A percentile compares a stretch with the other conserved stretches of the same genome.
phyloP scores from a whole-genome alignment of 192 early-diverging fungal species.

The Linnemannia hyalina region DNA sequence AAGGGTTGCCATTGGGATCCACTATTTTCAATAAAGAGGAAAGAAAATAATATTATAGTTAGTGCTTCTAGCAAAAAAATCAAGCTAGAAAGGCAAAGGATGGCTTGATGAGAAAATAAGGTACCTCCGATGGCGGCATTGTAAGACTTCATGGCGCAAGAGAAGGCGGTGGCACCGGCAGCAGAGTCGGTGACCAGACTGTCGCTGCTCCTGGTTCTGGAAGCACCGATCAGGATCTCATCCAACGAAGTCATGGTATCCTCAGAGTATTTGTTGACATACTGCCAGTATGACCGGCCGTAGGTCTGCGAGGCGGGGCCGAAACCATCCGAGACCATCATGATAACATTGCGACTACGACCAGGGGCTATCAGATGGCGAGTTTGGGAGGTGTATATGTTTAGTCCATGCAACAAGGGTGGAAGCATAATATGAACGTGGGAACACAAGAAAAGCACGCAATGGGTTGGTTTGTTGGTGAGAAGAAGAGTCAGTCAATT shows the following conservation, averaged over 20 bases:
- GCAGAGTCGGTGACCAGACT: slow-evolving; percentile 96
- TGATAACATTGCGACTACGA: slow-evolving; percentile 81
- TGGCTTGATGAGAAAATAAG: neutral
- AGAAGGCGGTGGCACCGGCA: slow-evolving; percentile 96
- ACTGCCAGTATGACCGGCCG: slow-evolving; percentile 86
- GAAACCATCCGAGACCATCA: slow-evolving; percentile 97
- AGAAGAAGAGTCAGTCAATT: neutral
- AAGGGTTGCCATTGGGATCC: slow-evolving; percentile 75
- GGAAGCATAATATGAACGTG: slow-evolving; percentile 10
- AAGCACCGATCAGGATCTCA: slow-evolving; percentile 85
- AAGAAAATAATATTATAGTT: neutral
- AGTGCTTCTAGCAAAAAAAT: too few species aligned
- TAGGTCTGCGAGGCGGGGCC: slow-evolving; percentile 95
- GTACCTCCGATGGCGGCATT: slow-evolving; percentile 93
- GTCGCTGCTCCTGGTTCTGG: slow-evolving; percentile 85
- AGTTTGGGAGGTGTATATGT: neutral
- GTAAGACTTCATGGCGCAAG: slow-evolving; percentile 91
- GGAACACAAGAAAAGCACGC: neutral
- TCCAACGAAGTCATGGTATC: slow-evolving; percentile 74
- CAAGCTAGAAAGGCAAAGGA: neutral
- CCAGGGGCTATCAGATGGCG: slow-evolving; percentile 11
- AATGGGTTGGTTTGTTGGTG: neutral
- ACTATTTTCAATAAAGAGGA: slow-evolving; percentile 45
- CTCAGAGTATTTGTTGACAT: slow-evolving; percentile 57
- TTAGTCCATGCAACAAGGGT: neutral